These are phyloP conservation scores for Sporothrix curviconia DNA, from an alignment of 2,329 filamentous ascomycete species.

Conservation along the genomic window DNA sequence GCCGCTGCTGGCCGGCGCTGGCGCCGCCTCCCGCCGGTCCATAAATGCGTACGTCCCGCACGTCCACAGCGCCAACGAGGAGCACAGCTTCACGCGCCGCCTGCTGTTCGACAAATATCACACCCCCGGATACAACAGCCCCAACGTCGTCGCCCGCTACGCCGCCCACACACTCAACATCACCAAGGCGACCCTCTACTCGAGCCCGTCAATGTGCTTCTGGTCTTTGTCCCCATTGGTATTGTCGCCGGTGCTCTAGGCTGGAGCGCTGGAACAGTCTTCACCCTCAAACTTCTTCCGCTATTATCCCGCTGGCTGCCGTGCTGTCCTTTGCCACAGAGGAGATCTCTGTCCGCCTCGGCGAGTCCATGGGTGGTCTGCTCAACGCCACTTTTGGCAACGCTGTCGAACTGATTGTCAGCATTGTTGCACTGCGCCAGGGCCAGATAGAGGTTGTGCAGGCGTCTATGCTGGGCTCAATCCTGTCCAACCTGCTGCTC, in stretches of 20 bases:
- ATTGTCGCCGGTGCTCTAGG: conserved; percentile 57
- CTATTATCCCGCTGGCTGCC: conserved; percentile 81
- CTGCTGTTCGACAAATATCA: conserved; percentile 40
- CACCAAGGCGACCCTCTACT: conserved; percentile 50
- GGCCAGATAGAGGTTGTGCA: conserved; percentile 86
- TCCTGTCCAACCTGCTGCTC: conserved; percentile 81
- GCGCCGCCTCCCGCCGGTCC: background rate
- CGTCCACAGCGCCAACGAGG: conserved; percentile 10
- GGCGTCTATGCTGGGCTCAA: conserved; percentile 84
- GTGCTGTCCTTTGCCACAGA: conserved; percentile 82
- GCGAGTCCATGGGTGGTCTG: conserved; percentile 66
- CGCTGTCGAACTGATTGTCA: conserved; percentile 75
- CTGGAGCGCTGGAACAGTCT: conserved; percentile 62
- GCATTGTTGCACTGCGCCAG: conserved; percentile 79
- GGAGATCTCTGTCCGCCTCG: conserved; percentile 65
- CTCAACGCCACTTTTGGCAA: conserved; percentile 75
- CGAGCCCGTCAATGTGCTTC: conserved; percentile 62
- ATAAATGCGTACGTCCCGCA: background rate
- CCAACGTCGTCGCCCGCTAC: conserved; percentile 39
- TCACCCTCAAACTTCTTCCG: conserved; percentile 74
- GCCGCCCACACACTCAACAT: conserved; percentile 48
- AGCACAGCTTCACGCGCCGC: conserved; percentile 23
- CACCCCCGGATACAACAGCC: conserved; percentile 47
- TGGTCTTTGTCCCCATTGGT: conserved; percentile 68
- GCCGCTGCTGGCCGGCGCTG: conserved; percentile 31